phyloP scores from a whole-genome alignment of 148 eudicot genomes.

The Chenopodium formosanum region DNA sequence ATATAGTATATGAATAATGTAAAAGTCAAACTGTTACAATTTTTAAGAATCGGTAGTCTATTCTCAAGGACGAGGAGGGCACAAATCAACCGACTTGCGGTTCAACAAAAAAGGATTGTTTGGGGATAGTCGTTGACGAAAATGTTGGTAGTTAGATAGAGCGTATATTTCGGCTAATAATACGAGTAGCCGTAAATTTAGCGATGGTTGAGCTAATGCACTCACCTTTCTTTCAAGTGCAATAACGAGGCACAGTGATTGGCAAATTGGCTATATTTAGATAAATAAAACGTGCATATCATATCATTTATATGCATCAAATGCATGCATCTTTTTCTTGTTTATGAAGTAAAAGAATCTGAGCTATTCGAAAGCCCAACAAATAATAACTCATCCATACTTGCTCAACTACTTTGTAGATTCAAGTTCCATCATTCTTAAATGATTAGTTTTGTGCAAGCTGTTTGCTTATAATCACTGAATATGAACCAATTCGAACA shows the following conservation, averaged over 20 bases:
- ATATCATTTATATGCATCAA: too few relatives aligned
- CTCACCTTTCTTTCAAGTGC: background rate
- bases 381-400: background rate
- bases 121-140: background rate
- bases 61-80: background rate
- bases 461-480: background rate
- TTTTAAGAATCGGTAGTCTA: too few relatives aligned
- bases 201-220: background rate
- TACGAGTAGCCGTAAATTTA: background rate
- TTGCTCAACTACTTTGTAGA: slow-evolving; percentile 13
- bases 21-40: too few relatives aligned
- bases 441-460: background rate
- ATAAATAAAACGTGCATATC: background rate
- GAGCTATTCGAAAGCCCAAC: background rate
- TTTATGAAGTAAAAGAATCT: background rate
- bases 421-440: background rate
- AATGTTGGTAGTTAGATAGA: too few relatives aligned
- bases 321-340: background rate
- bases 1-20: too few relatives aligned
- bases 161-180: background rate
- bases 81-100: background rate
- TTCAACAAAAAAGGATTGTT: background rate
- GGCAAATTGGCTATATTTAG: background rate
- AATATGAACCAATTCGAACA: background rate
- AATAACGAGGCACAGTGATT: background rate